Percentiles rank a stretch among this genome's conserved stretches.
Evolutionary conservation across 192 early-diverging fungal species (phyloP).

Genomic region (Chytriomyces hyalinus): DNA sequence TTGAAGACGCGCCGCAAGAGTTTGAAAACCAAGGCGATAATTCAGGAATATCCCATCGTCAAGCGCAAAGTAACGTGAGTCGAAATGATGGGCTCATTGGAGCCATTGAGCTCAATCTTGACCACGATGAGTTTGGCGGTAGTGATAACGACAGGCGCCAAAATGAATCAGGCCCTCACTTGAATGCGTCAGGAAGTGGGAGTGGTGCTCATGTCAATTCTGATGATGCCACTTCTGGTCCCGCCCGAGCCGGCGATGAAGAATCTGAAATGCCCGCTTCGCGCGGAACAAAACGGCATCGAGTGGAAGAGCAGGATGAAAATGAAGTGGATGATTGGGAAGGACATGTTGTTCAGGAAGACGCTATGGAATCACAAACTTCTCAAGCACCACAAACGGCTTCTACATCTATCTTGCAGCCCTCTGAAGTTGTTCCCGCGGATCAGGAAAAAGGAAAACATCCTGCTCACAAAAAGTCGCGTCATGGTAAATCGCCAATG

Average conservation of each 20-base stretch:
- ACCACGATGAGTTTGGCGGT: too few species aligned
- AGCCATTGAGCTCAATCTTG: too few species aligned
- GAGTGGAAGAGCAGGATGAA: conserved; percentile 6
- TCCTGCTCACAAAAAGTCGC: conserved; percentile 6
- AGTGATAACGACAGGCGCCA: too few species aligned
- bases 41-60: too few species aligned
- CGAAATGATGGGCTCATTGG: too few species aligned
- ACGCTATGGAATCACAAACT: background rate
- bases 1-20: background rate
- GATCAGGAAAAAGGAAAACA: conserved; percentile 5
- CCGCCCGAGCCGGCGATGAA: too few species aligned
- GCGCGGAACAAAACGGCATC: conserved; percentile 22
- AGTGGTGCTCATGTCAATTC: too few species aligned
- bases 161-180: too few species aligned
- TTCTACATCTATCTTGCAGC: too few species aligned
- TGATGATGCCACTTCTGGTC: too few species aligned
- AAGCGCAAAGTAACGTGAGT: too few species aligned
- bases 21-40: background rate
- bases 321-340: conserved; percentile 33
- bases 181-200: too few species aligned
- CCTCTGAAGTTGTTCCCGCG: background rate
- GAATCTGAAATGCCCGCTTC: background rate
- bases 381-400: background rate
- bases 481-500: conserved; percentile 10
- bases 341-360: conserved; percentile 13